Percentiles rank a stretch among this genome's conserved stretches.
phyloP scores from a whole-genome alignment of 2,329 filamentous ascomycete species.

The Zymoseptoria tritici region DNA sequence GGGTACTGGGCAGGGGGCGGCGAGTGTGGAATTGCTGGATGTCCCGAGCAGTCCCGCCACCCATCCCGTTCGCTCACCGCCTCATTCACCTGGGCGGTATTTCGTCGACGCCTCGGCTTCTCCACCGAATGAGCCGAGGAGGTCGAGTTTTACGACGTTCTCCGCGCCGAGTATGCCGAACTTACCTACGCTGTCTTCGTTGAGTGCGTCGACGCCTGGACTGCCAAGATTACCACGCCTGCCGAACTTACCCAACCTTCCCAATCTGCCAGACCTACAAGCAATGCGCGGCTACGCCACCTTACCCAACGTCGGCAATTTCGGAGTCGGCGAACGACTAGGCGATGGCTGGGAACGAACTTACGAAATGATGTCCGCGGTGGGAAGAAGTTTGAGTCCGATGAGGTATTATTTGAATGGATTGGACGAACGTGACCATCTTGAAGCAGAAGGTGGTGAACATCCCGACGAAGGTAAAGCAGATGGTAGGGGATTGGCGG shows the following conservation, averaged over 20 bases:
- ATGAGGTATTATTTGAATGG: slow-evolving; percentile 39
- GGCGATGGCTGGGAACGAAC: slow-evolving; percentile 31
- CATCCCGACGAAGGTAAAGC: slow-evolving; percentile 22
- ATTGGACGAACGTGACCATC: slow-evolving; percentile 20
- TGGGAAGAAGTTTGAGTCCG: slow-evolving; percentile 38
- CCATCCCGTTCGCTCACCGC: slow-evolving; percentile 11
- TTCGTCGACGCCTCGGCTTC: slow-evolving; percentile 21
- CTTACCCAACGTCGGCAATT: slow-evolving; percentile 16
- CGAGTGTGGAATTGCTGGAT: slow-evolving; percentile 1
- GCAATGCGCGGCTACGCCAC: slow-evolving; percentile 25
- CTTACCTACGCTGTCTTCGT: slow-evolving; percentile 14
- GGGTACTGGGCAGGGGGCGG: slow-evolving; percentile 10
- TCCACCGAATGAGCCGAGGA: slow-evolving; percentile 14
- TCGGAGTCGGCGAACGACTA: slow-evolving; percentile 11
- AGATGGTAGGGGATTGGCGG: not conserved
- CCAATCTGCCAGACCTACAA: slow-evolving; percentile 15
- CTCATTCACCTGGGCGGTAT: slow-evolving; percentile 26
- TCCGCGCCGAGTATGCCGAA: slow-evolving; percentile 26
- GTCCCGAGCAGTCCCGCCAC: slow-evolving; percentile 13
- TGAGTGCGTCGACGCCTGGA: slow-evolving; percentile 23
- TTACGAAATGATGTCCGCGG: slow-evolving; percentile 40
- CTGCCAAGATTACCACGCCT: slow-evolving; percentile 23
- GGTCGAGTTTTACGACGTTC: slow-evolving; percentile 23
- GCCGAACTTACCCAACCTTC: slow-evolving; percentile 26
- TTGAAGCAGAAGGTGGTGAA: slow-evolving; percentile 15